A percentile compares a stretch with the other conserved stretches of the same genome.
phyloP scores from a whole-genome alignment of 2,329 filamentous ascomycete species.

The Pseudogymnoascus sp. region DNA sequence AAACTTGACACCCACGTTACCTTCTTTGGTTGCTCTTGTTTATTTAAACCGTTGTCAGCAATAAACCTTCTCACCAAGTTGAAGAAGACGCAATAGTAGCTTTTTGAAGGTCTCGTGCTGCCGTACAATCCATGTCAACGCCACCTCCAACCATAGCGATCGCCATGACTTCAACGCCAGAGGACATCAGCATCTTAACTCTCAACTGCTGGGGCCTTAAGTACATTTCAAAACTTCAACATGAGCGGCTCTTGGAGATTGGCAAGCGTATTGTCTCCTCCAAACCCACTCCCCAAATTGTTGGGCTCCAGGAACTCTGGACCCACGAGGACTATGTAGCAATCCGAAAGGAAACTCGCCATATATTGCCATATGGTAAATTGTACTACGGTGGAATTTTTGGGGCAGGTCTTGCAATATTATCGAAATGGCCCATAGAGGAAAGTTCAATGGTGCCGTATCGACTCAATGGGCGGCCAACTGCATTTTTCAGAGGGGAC shows the following conservation, averaged over 20 bases:
- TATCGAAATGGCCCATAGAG: constrained; percentile 87
- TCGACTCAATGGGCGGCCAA: constrained; percentile 85
- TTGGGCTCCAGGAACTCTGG: constrained; percentile 94
- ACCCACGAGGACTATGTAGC: constrained; percentile 73
- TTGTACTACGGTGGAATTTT: constrained; percentile 89
- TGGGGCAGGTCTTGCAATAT: constrained; percentile 78
- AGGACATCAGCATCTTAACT: constrained; percentile 69
- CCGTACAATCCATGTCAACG: neutral
- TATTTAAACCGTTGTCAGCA: neutral
- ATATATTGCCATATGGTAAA: constrained; percentile 79
- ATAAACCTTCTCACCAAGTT: neutral
- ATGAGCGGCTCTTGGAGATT: constrained; percentile 73
- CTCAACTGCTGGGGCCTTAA: constrained; percentile 98
- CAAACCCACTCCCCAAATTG: constrained; percentile 67
- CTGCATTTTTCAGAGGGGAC: constrained; percentile 88
- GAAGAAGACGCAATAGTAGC: neutral
- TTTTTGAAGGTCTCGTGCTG: neutral
- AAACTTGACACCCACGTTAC: neutral
- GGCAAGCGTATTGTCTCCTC: constrained; percentile 66
- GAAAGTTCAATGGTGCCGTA: constrained; percentile 82
- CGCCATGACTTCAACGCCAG: constrained; percentile 32
- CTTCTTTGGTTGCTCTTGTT: neutral
- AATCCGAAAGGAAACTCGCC: constrained; percentile 64
- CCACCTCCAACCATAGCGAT: neutral
- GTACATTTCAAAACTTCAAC: constrained; percentile 69